phyloP scores from a whole-genome alignment of 768 basidiomycete genomes.

The Collybiopsis confluens region DNA sequence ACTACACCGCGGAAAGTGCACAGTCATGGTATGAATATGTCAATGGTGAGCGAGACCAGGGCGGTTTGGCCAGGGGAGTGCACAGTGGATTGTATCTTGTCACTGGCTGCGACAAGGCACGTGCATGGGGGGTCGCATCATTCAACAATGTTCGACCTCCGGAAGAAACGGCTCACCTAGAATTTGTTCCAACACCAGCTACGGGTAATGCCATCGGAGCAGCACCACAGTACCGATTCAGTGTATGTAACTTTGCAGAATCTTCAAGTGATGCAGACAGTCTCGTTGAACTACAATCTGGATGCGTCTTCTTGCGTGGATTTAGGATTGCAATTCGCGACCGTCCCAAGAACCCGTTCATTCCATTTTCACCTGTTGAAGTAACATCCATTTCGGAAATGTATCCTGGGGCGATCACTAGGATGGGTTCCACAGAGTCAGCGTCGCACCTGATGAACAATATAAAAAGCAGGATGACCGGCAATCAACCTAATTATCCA shows the following conservation, averaged over 20 bases:
- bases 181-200: background rate
- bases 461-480: too few species aligned
- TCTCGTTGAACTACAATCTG: background rate
- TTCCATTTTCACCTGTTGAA: too few species aligned
- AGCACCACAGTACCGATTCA: background rate
- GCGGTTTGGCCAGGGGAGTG: background rate
- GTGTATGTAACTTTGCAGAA: background rate
- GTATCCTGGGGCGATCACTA: too few species aligned
- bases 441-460: too few species aligned
- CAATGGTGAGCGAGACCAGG: background rate
- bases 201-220: background rate
- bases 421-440: too few species aligned
- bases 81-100: background rate
- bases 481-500: too few species aligned
- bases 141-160: background rate
- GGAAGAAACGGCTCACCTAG: background rate
- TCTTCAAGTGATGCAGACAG: background rate
- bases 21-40: background rate
- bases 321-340: background rate
- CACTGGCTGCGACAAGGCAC: background rate
- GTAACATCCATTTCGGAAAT: too few species aligned
- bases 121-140: background rate
- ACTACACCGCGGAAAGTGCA: background rate
- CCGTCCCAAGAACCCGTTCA: too few species aligned
- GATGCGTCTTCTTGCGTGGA: background rate